Conservation (phyloP, 1,139 yeast species). For the Yamadazyma kanchanaburiensis region DNA sequence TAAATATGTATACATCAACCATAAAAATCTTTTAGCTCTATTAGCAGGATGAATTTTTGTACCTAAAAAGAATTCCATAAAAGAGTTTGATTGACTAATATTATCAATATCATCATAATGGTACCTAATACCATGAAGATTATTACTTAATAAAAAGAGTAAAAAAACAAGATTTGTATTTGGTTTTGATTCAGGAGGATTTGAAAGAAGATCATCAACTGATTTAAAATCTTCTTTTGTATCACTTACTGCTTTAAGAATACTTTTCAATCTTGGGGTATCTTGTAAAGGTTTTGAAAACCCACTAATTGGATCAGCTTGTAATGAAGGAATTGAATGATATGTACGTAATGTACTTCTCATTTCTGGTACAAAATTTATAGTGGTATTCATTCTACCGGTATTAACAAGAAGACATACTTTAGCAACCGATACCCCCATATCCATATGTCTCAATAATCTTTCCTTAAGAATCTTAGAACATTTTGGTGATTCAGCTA, state of each 20-base stretch:
- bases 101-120: constrained; percentile 18
- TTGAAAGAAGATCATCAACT: constrained; percentile 43
- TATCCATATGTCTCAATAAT: constrained; percentile 56
- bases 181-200: constrained; percentile 39
- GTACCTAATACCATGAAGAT: constrained; percentile 46
- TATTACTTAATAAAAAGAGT: constrained; percentile 69
- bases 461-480: constrained; percentile 81
- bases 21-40: constrained; percentile 71
- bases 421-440: constrained; percentile 74
- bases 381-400: constrained; percentile 93
- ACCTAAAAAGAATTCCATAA: constrained; percentile 67
- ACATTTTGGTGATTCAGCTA: constrained; percentile 81
- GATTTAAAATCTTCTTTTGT: constrained; percentile 38
- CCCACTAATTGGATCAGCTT: constrained; percentile 54
- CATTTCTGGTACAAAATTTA: constrained; percentile 96
- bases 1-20: constrained; percentile 78
- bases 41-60: constrained; percentile 51
- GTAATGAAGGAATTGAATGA: constrained; percentile 89
- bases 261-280: constrained; percentile 88
- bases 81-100: constrained; percentile 24
- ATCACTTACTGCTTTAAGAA: constrained; percentile 73
- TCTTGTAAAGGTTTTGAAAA: constrained; percentile 80
- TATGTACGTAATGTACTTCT: constrained; percentile 87
- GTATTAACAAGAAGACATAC: constrained; percentile 85
- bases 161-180: constrained; percentile 62